A percentile compares a stretch with the other conserved stretches of the same genome.
phyloP scores from a whole-genome alignment of 169 alveolate species.

The Cyclospora cayetanensis region DNA sequence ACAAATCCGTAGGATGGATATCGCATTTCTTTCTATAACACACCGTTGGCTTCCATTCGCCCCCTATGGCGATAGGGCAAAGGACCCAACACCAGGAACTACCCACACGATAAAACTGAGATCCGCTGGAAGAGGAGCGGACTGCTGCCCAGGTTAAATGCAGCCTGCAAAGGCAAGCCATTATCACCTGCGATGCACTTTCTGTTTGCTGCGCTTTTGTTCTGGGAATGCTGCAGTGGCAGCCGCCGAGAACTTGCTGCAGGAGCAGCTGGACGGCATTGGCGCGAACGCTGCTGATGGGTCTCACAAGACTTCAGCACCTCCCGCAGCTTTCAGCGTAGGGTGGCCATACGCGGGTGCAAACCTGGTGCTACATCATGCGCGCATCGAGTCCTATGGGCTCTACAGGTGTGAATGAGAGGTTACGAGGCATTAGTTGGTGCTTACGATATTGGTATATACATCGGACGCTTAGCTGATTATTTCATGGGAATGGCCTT shows the following conservation, averaged over 20 bases:
- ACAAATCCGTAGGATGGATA: neutral
- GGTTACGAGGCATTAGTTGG: neutral
- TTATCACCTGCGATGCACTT: too few relatives aligned
- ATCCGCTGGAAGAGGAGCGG: neutral
- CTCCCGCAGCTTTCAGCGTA: neutral
- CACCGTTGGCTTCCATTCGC: too few relatives aligned
- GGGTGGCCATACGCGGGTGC: slow-evolving; percentile 7
- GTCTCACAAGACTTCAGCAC: neutral
- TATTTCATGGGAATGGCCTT: too few relatives aligned
- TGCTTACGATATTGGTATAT: too few relatives aligned
- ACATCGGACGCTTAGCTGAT: too few relatives aligned
- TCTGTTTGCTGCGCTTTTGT: neutral
- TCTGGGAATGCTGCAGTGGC: slow-evolving; percentile 51
- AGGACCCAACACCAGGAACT: too few relatives aligned
- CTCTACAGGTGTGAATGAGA: slow-evolving; percentile 27
- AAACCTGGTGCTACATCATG: slow-evolving; percentile 24
- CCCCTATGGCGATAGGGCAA: too few relatives aligned
- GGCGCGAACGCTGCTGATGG: neutral
- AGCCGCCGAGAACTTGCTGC: slow-evolving; percentile 26
- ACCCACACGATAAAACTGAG: too few relatives aligned
- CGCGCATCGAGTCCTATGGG: slow-evolving; percentile 38
- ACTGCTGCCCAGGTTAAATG: too few relatives aligned
- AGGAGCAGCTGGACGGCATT: slow-evolving; percentile 42
- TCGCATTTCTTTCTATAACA: too few relatives aligned
- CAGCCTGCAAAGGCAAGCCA: too few relatives aligned